Evolutionary conservation across 805 yeast species (phyloP), one percentile per base, ranked within the genome.

Genomic region (Wickerhamomyces alni): DNA sequence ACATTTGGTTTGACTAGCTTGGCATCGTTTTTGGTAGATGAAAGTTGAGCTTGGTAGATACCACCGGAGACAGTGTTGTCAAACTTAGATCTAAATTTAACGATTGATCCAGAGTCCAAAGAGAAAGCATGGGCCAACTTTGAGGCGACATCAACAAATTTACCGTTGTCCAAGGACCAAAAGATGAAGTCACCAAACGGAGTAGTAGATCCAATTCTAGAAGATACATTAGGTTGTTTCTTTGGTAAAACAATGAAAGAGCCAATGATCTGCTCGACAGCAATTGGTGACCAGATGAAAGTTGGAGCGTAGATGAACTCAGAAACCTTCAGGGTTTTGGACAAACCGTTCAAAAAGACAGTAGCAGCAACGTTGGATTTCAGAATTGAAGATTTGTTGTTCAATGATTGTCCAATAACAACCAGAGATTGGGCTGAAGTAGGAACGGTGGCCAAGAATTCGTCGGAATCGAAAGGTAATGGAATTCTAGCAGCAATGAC

Each of bases 41-140:
- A 46, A 37, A 83, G 65, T 54, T 82, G 85, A 29, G 88, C 73
- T 60, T 82, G 86, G 58, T 80, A 79, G 8, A 76, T 57, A 45
- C 97, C 97, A 27, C 89, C 91, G 37, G 74, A 75, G 13, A 77
- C 66, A 28, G 70, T 57, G 59, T 86, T 88, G 60, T 91, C 95
- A 52, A 68, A 87, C 54, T 75, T 75, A 37, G 83, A 72, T 58
- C 83, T 71, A 58, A 75, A 72, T 38, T 72, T 62, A 41, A 82
- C 72, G 31, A 62, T 54, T 41, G 75, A 66, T 37, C 69, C 56
- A 42, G 74, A 74, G 50, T 76, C 82, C 54, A 83, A 68, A 2
- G 94, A 79, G 49, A 83, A 69, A 17, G 86, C 69, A 44, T 80
- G 83, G 0, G 88, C 82, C 45, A 87, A 62, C 50, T 74, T 76